Evolutionary conservation across 2,329 filamentous ascomycete genomes (phyloP).

Genomic region (Zymoseptoria brevis): DNA sequence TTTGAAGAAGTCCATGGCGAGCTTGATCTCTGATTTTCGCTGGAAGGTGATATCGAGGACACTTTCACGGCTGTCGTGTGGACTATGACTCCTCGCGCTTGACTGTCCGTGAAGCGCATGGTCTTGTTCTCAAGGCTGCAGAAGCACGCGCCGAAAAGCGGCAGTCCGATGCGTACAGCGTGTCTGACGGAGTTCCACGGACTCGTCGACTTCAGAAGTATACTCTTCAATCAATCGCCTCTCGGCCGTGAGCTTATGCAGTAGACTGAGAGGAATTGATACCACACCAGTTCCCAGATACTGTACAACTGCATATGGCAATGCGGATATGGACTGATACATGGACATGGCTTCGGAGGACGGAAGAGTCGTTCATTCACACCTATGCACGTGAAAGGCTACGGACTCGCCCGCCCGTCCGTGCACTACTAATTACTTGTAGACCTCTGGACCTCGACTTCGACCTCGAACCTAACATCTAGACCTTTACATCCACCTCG

Average conservation of each 20-base stretch:
- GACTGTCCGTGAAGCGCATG: background rate
- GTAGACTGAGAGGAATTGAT: background rate
- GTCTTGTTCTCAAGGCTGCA: background rate
- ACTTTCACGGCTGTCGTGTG: background rate
- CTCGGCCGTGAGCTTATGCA: background rate
- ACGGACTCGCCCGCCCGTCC: background rate
- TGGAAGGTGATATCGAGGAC: background rate
- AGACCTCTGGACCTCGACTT: background rate
- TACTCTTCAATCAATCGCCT: background rate
- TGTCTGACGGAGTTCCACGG: too few relatives aligned
- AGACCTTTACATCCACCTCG: background rate
- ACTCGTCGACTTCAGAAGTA: too few relatives aligned
- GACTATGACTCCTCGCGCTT: background rate
- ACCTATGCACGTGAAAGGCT: background rate
- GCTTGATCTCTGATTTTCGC: background rate
- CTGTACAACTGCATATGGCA: background rate
- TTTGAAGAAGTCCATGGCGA: background rate
- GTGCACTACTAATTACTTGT: background rate
- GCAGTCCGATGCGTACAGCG: too few relatives aligned
- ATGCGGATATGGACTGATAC: background rate
- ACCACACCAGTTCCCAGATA: background rate
- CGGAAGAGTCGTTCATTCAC: background rate
- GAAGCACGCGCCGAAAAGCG: too few relatives aligned
- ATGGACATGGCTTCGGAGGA: background rate
- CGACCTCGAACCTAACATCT: background rate